These are phyloP conservation scores for Erodium moschatum DNA, from an alignment of 441 rosid genomes.

Conservation along the genomic window DNA sequence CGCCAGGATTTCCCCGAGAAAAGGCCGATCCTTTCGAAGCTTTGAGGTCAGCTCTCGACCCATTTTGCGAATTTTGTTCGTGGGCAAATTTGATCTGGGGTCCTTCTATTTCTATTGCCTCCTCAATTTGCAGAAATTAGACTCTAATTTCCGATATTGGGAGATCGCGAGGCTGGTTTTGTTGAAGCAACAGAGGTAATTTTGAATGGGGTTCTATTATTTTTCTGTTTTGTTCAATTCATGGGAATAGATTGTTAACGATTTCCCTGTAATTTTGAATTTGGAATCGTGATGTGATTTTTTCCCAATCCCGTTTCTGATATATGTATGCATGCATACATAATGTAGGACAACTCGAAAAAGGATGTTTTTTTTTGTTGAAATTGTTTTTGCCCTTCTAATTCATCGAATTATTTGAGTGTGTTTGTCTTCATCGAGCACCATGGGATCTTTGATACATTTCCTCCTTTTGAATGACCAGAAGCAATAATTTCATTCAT, in stretches of 20 bases:
- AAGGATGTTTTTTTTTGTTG: no score
- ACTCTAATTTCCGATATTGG: neutral
- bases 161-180: slow-evolving; percentile 11
- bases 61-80: neutral
- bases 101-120: neutral
- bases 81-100: neutral
- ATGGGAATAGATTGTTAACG: neutral
- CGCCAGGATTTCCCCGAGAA: slow-evolving; percentile 4
- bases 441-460: no score
- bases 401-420: neutral
- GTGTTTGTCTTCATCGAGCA: no score
- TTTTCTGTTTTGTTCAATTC: neutral
- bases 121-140: slow-evolving; percentile 3
- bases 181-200: slow-evolving; percentile 7
- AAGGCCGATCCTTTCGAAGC: slow-evolving; percentile 5
- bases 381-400: neutral
- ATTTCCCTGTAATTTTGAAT: neutral
- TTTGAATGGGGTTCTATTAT: neutral
- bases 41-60: slow-evolving; percentile 6
- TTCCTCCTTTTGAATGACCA: neutral
- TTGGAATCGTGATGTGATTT: neutral
- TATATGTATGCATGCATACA: neutral
- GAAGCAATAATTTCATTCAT: neutral
- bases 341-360: neutral
- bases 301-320: neutral